Evolutionary conservation across 768 basidiomycete species (phyloP), one percentile per base, ranked within the genome.

Genomic region (Suillus luteus): DNA sequence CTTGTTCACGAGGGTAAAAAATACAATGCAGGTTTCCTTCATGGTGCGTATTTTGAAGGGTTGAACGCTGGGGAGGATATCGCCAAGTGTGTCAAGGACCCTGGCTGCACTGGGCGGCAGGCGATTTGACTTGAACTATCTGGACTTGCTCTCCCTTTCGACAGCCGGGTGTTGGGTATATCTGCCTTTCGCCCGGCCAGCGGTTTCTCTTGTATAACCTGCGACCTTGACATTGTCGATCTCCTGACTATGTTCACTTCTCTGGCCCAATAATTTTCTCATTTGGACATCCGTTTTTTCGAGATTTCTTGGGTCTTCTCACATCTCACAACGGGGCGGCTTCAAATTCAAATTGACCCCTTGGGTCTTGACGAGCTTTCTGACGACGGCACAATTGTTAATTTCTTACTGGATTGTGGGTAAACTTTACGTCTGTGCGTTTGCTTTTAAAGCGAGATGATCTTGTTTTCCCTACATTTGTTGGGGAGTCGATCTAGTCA

Each of bases 21-120:
- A 31, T 11, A 3, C 44, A 27, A 12, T 10, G 17, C 58, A 86
- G 85, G 84, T 19, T 86, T 82, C 70, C 71, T 86, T 24, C 85
- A 87, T 60, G 86, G 83, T 0, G 86, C 86, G 1, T 87, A 86
- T 70, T 80, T 80, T 6, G 85, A 87, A 70, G 86, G 86, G 0
- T 68, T 76, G 40, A 73, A 76, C 27, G 75, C 80, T 0, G 85
- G 78, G 0, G 61, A 66, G 12, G 70, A 68, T 5, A 70, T 88
- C 10, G 78, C 79, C 2, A 69, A 74, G 14, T 87, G 86, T 62
- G 71, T 86, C 43, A 64, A 69, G 9, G 70, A 63, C 0, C 69
- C 68, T 0, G 70, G 69, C 0, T 76, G 71, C 19, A 63, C 70
- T 12, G 71, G 65, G 22, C 57, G 76, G 19, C 68, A 76, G 31